Evolutionary conservation across 2,329 filamentous ascomycete genomes (phyloP).

Genomic region (Emergomyces orientalis): DNA sequence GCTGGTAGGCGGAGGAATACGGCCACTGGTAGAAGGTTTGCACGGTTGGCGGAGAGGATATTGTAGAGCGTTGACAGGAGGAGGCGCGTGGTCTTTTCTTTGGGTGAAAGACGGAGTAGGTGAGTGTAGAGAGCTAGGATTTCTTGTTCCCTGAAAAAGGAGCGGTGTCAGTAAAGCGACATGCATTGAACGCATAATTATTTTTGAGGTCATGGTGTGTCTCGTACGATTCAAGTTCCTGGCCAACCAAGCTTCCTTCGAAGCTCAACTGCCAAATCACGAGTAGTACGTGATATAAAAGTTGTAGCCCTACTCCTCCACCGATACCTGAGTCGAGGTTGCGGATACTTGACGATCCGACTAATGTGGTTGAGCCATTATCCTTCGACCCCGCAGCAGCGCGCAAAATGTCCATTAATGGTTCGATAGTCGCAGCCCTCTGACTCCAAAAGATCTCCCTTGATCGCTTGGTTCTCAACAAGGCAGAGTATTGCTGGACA

Average conservation of each 20-base stretch:
- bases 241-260: constrained; percentile 60
- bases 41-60: constrained; percentile 65
- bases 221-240: constrained; percentile 74
- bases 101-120: constrained; percentile 81
- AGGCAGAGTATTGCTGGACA: constrained; percentile 77
- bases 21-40: constrained; percentile 64
- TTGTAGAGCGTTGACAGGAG: constrained; percentile 84
- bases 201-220: not conserved
- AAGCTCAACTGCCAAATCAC: constrained; percentile 97
- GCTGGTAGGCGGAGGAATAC: constrained; percentile 72
- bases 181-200: not conserved
- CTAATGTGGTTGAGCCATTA: constrained; percentile 51
- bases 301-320: constrained; percentile 80
- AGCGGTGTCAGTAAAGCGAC: constrained; percentile 11
- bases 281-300: constrained; percentile 87
- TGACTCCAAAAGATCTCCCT: constrained; percentile 86
- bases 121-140: constrained; percentile 87
- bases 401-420: constrained; percentile 69
- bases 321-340: constrained; percentile 54
- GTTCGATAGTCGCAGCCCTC: constrained; percentile 70
- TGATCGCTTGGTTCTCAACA: constrained; percentile 65
- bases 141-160: constrained; percentile 66
- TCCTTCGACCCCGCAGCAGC: constrained; percentile 67
- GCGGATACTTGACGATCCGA: constrained; percentile 46
- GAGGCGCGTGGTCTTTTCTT: constrained; percentile 93